Evolutionary conservation across 2,329 filamentous ascomycete species (phyloP).

Genomic region (Penicillium sp.): DNA sequence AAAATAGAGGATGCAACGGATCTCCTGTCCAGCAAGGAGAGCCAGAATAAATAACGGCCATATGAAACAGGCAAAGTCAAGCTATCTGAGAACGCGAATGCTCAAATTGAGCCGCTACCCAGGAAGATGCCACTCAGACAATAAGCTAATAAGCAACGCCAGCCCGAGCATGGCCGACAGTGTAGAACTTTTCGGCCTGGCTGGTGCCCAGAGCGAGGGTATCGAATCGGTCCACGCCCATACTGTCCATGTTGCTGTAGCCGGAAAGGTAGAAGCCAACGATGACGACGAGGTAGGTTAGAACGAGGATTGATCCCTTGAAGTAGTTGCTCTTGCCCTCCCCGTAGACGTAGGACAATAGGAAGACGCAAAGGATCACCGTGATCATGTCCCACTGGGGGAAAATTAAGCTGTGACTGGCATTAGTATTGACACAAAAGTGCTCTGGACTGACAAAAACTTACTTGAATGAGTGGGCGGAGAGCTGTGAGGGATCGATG

Average conservation of each 20-base stretch:
- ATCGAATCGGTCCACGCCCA: slow-evolving; percentile 46
- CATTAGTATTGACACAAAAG: background rate
- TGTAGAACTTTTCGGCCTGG: slow-evolving; percentile 37
- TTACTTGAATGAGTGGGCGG: slow-evolving; percentile 51
- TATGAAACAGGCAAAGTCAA: slow-evolving; percentile 1
- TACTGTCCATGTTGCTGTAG: slow-evolving; percentile 50
- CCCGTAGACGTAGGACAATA: slow-evolving; percentile 94
- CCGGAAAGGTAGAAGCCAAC: slow-evolving; percentile 85
- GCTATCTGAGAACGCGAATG: slow-evolving; percentile 2
- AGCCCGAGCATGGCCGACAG: slow-evolving; percentile 35
- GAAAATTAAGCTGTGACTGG: slow-evolving; percentile 65
- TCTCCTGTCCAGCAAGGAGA: background rate
- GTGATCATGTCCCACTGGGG: slow-evolving; percentile 99
- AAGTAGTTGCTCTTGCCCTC: slow-evolving; percentile 99
- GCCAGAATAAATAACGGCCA: slow-evolving; percentile 6
- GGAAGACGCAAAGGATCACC: slow-evolving; percentile 89
- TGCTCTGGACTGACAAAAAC: slow-evolving; percentile 13
- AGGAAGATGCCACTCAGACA: no score
- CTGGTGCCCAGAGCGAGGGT: slow-evolving; percentile 39
- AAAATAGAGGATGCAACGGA: no score
- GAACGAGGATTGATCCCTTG: slow-evolving; percentile 90
- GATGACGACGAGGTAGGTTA: slow-evolving; percentile 88
- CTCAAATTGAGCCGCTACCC: slow-evolving; percentile 5
- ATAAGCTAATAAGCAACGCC: slow-evolving; percentile 32
- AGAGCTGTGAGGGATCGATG: slow-evolving; percentile 50